Conservation (phyloP, 148 eudicot genomes). For the Spergularia marina region DNA sequence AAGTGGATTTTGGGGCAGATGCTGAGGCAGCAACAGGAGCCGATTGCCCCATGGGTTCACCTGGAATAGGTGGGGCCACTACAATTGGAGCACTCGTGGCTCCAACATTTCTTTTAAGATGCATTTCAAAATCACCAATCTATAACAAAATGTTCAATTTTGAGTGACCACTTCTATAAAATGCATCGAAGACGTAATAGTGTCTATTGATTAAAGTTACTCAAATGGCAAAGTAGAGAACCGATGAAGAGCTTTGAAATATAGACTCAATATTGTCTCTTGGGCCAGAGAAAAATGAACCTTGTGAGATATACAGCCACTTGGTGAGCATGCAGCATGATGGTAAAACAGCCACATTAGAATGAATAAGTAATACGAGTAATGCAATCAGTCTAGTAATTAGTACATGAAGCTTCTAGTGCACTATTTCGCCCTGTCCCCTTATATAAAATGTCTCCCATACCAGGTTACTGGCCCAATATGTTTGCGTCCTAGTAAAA, state of each 20-base stretch:
- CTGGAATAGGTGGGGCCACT: constrained; percentile 52
- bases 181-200: background rate
- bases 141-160: constrained; percentile 26
- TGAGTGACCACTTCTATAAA: background rate
- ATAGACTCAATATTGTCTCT: background rate
- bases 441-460: no score
- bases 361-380: background rate
- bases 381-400: background rate
- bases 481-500: no score
- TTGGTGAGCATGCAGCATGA: background rate
- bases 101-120: constrained; percentile 73
- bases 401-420: background rate
- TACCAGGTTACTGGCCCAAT: no score
- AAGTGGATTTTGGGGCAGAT: constrained; percentile 41
- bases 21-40: constrained; percentile 41
- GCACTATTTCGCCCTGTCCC: no score
- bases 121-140: constrained; percentile 93
- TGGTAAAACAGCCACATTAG: no score
- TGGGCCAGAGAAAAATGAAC: background rate
- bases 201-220: background rate
- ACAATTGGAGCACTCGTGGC: constrained; percentile 40
- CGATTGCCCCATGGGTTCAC: constrained; percentile 51
- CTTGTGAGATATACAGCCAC: background rate
- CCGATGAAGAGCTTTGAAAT: background rate
- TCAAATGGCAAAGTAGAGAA: background rate